Evolutionary conservation across 106 monocot species (phyloP).

Genomic region (Iris macrosiphon): DNA sequence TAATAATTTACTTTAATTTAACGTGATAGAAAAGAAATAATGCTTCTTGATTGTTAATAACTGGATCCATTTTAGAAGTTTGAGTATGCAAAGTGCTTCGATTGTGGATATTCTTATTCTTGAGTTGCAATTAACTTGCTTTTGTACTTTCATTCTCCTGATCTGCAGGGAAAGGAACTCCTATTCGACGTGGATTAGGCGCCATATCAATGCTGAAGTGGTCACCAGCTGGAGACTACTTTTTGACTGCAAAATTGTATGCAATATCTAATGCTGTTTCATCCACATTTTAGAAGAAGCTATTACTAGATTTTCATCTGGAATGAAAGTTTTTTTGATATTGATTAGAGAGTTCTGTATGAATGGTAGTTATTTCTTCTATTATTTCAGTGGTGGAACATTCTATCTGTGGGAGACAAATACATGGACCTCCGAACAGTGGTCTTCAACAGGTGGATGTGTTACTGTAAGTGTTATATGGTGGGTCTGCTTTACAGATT

Average conservation of each 20-base stretch:
- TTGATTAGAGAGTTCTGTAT: not conserved
- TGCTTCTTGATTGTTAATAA: too few species aligned
- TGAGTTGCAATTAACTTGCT: not conserved
- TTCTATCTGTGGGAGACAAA: constrained; percentile 99
- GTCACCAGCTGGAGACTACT: constrained; percentile 91
- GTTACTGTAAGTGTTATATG: constrained; percentile 56
- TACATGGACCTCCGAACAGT: constrained; percentile 95
- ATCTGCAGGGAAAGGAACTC: constrained; percentile 68
- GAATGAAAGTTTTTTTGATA: not conserved
- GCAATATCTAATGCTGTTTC: constrained; percentile 8
- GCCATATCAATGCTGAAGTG: constrained; percentile 75
- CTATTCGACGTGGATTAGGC: constrained; percentile 86
- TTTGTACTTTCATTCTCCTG: not conserved
- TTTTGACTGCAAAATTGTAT: constrained; percentile 87
- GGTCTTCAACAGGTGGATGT: constrained; percentile 89
- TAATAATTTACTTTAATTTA: too few species aligned
- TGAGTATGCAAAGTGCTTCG: too few species aligned
- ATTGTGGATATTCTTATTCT: not conserved
- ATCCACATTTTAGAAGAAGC: not conserved
- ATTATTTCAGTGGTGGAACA: constrained; percentile 70
- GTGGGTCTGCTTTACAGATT: not conserved
- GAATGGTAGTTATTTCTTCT: not conserved
- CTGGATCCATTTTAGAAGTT: too few species aligned
- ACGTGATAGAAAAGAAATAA: too few species aligned
- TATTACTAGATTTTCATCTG: too few species aligned